Percentiles rank a stretch among this genome's conserved stretches.
phyloP scores from a whole-genome alignment of 2,329 filamentous ascomycete species.

The Fonsecaea nubica region DNA sequence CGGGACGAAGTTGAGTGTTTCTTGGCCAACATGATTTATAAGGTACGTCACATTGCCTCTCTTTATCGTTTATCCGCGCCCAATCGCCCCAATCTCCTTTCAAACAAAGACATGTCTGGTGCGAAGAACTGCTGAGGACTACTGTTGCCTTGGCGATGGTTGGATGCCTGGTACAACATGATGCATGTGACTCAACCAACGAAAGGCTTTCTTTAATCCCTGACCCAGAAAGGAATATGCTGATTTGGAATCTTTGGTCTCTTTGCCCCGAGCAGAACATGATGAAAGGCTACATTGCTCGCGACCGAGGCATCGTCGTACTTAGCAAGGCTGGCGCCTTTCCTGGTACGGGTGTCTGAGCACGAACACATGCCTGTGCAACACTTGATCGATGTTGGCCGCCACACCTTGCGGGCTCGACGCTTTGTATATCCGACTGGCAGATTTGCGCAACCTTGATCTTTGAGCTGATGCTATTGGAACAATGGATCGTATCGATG shows the following conservation, averaged over 20 bases:
- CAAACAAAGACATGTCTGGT: background rate
- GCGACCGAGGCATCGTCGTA: conserved; percentile 87
- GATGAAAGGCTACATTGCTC: conserved; percentile 98
- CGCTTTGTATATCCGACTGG: background rate
- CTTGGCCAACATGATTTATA: conserved; percentile 96
- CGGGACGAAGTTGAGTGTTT: conserved; percentile 94
- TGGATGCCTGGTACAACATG: conserved; percentile 18
- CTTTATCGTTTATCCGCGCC: background rate
- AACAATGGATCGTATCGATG: background rate
- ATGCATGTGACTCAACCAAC: background rate
- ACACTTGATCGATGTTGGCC: background rate
- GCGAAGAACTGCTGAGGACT: background rate
- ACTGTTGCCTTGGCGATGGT: conserved; percentile 28
- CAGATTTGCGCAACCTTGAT: background rate
- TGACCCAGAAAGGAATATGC: conserved; percentile 10
- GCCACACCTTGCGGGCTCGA: background rate
- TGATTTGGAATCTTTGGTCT: conserved; percentile 14
- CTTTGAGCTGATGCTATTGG: background rate
- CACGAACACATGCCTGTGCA: conserved; percentile 6
- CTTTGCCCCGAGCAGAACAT: conserved; percentile 66
- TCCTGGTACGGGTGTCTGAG: conserved; percentile 78
- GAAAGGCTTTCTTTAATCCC: background rate
- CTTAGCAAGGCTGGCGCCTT: conserved; percentile 89
- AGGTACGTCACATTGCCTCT: conserved; percentile 64
- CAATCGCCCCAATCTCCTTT: conserved; percentile 3